phyloP scores from a whole-genome alignment of 176 grass and related monocot genomes.

The Aegilops umbellulata region DNA sequence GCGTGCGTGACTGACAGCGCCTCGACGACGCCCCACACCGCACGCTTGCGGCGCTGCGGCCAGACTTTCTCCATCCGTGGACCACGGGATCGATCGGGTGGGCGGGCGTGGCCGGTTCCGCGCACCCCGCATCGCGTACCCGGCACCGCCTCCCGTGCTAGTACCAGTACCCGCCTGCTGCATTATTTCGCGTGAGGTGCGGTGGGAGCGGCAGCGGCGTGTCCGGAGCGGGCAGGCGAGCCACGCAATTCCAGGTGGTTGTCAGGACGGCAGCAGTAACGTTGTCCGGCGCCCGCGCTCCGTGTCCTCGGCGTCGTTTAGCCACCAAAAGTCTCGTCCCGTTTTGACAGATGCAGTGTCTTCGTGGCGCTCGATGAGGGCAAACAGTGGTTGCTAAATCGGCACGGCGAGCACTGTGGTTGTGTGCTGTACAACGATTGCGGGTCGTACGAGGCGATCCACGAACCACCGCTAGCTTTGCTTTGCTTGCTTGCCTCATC shows the following conservation, averaged over 20 bases:
- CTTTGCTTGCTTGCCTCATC: no score
- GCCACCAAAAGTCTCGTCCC: not conserved
- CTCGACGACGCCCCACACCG: not conserved
- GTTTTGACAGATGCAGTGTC: no score
- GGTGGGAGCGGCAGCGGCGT: not conserved
- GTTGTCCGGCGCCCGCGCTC: not conserved
- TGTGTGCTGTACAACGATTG: no score
- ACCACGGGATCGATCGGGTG: conserved; percentile 7
- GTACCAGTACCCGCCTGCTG: no score
- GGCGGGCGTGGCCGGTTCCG: not conserved
- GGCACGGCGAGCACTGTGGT: no score
- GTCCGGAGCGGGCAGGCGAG: not conserved
- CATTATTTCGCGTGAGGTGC: not conserved
- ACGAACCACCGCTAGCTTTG: no score
- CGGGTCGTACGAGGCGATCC: no score
- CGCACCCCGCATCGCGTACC: conserved; percentile 14
- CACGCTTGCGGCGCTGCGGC: conserved; percentile 33
- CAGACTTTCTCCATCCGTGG: not conserved
- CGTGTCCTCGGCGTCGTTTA: not conserved
- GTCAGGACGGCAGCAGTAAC: conserved; percentile 1
- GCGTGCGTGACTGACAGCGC: conserved; percentile 3
- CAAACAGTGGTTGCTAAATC: no score
- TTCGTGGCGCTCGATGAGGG: no score
- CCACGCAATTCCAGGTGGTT: conserved; percentile 12
- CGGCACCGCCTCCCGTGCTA: not conserved